These are phyloP conservation scores for Fraxinus ornus DNA, from an alignment of 305 asterid genomes.

Conservation along the genomic window DNA sequence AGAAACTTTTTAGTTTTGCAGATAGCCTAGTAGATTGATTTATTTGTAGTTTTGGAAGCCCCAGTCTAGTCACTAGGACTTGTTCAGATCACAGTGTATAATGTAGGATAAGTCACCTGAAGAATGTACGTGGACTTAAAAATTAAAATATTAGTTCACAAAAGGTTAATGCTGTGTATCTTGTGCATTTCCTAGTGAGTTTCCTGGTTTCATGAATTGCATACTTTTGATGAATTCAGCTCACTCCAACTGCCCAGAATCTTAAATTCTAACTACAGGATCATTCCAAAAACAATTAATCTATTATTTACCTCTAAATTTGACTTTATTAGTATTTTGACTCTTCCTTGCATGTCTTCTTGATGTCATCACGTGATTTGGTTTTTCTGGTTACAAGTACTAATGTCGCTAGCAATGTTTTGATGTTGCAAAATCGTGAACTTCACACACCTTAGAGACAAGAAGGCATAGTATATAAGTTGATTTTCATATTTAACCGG, in stretches of 20 bases:
- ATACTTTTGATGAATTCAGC: not conserved
- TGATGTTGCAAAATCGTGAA: conserved; percentile 1
- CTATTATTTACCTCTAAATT: not conserved
- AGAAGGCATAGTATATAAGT: not conserved
- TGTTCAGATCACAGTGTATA: not conserved
- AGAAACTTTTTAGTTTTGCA: not conserved
- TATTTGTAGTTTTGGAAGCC: conserved; percentile 6
- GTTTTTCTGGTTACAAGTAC: not conserved
- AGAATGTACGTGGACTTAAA: not conserved
- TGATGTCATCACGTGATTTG: not conserved
- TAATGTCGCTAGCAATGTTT: not conserved
- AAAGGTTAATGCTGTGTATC: not conserved
- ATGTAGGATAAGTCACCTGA: not conserved
- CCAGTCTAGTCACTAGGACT: not conserved
- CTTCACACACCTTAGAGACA: not conserved
- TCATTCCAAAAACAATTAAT: not conserved
- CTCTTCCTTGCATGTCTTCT: not conserved
- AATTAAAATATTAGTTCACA: not conserved
- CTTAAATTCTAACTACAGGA: not conserved
- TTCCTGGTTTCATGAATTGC: conserved; percentile 11
- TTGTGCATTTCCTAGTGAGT: not conserved
- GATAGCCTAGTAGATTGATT: not conserved
- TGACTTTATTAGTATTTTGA: not conserved
- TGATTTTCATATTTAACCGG: not conserved
- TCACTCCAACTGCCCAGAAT: not conserved